Percentiles rank a stretch among this genome's conserved stretches.
phyloP scores from a whole-genome alignment of 495 filamentous ascomycete species.

The Penicillium taxi region DNA sequence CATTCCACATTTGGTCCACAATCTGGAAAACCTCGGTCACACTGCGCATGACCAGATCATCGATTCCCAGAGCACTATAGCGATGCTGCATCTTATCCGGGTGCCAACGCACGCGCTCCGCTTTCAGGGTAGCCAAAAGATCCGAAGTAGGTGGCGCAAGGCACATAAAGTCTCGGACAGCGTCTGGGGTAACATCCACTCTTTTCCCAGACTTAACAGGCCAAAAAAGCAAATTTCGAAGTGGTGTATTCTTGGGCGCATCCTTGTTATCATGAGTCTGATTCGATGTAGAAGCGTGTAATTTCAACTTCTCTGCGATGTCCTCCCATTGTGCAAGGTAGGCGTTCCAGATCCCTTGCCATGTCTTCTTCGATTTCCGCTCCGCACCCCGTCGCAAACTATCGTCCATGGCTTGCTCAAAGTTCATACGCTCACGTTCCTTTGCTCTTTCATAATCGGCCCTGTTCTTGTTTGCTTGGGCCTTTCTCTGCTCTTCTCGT shows the following conservation, averaged over 20 bases:
- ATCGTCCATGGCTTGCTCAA: constrained; percentile 43
- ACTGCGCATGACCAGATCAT: constrained; percentile 60
- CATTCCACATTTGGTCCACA: constrained; percentile 74
- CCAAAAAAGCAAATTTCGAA: constrained; percentile 61
- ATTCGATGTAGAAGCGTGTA: constrained; percentile 7
- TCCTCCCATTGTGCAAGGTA: constrained; percentile 59
- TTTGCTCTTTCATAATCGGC: constrained; percentile 18
- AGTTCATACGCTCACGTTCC: constrained; percentile 25
- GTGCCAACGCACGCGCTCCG: constrained; percentile 90
- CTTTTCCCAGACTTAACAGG: constrained; percentile 59
- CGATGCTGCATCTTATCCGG: constrained; percentile 96
- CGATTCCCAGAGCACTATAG: constrained; percentile 57
- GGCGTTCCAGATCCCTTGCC: constrained; percentile 51
- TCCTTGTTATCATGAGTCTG: no score
- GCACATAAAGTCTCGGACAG: constrained; percentile 56
- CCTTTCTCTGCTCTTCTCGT: constrained; percentile 47
- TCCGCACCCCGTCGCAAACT: constrained; percentile 45
- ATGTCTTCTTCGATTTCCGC: constrained; percentile 39
- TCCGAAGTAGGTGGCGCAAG: constrained; percentile 35
- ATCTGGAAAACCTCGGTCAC: constrained; percentile 91
- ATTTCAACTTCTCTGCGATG: constrained; percentile 33
- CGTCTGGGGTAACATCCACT: constrained; percentile 52
- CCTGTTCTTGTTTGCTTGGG: constrained; percentile 11
- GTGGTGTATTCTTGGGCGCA: no score
- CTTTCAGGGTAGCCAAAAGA: constrained; percentile 59